These are phyloP conservation scores for Thelonectria blattea DNA, from an alignment of 2,329 filamentous ascomycete species.

Conservation along the genomic window DNA sequence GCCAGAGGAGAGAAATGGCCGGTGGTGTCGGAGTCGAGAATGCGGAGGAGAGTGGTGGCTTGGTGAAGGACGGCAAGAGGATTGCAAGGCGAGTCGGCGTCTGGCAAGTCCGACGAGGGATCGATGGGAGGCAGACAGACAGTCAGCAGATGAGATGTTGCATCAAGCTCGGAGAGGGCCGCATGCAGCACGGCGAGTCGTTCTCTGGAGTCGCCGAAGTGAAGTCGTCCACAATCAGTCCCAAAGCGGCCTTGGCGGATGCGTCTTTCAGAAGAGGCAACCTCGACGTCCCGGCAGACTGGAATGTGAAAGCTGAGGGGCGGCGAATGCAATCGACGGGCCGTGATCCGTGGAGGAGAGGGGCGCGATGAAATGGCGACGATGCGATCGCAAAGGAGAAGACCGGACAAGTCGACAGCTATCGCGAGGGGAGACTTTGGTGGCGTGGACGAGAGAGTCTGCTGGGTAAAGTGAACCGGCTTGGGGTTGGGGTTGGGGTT, in stretches of 20 bases:
- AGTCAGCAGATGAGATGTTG: constrained; percentile 23
- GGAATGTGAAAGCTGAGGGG: constrained; percentile 35
- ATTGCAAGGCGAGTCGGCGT: constrained; percentile 3
- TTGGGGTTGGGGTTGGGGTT: constrained; percentile 22
- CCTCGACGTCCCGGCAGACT: constrained; percentile 26
- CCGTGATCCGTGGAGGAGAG: not conserved
- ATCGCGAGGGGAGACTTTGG: constrained; percentile 30
- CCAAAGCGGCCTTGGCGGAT: constrained; percentile 33
- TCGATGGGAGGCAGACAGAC: constrained; percentile 20
- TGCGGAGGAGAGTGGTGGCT: constrained; percentile 28
- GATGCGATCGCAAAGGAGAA: constrained; percentile 26
- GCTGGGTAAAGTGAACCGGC: constrained; percentile 25
- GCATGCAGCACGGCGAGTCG: not conserved
- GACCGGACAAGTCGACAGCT: constrained; percentile 13
- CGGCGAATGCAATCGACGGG: constrained; percentile 30
- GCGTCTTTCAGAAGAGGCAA: constrained; percentile 27
- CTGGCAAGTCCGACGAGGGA: constrained; percentile 1
- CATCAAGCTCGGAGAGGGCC: constrained; percentile 16
- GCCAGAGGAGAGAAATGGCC: not conserved
- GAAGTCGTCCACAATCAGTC: constrained; percentile 28
- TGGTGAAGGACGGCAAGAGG: constrained; percentile 22
- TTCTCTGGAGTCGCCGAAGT: constrained; percentile 24
- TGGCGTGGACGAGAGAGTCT: constrained; percentile 34
- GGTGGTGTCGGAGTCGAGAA: not conserved
- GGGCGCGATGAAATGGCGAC: constrained; percentile 1